Conservation (phyloP, 306 rosid genomes). For the Amphicarpaea edgeworthii region DNA sequence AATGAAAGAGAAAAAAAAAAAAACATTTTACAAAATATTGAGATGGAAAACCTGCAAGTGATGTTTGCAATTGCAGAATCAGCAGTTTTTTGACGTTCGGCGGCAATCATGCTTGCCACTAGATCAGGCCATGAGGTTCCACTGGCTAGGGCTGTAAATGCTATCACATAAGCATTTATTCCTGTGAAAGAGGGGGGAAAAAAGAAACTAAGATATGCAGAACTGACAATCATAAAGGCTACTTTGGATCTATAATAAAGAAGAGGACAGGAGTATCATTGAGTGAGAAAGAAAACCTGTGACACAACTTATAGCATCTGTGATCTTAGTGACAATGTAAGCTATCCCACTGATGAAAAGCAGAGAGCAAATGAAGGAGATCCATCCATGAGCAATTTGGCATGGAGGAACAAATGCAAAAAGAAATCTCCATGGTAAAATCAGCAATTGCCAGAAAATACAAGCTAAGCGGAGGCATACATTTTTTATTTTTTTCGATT, state of each 20-base stretch:
- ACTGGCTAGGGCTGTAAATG: slow-evolving; percentile 88
- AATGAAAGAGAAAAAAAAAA: slow-evolving; percentile 20
- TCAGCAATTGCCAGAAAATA: slow-evolving; percentile 69
- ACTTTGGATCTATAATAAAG: slow-evolving; percentile 30
- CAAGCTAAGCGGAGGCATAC: slow-evolving; percentile 55
- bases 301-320: slow-evolving; percentile 96
- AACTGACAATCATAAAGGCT: slow-evolving; percentile 3
- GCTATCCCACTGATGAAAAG: slow-evolving; percentile 92
- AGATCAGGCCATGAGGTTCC: slow-evolving; percentile 99
- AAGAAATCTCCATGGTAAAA: slow-evolving; percentile 84
- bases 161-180: slow-evolving; percentile 92
- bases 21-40: neutral
- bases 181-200: slow-evolving; percentile 56
- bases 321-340: slow-evolving; percentile 77
- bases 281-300: slow-evolving; percentile 70
- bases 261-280: slow-evolving; percentile 37
- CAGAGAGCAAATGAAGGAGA: slow-evolving; percentile 83
- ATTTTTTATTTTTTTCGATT: slow-evolving; percentile 62
- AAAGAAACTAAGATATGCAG: slow-evolving; percentile 24
- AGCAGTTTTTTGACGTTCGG: slow-evolving; percentile 92
- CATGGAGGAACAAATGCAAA: slow-evolving; percentile 94
- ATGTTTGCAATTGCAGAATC: slow-evolving; percentile 98
- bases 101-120: slow-evolving; percentile 98
- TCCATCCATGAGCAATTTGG: slow-evolving; percentile 92
- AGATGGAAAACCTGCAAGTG: slow-evolving; percentile 85